Base-by-base conservation (phyloP, 2,329 filamentous ascomycete genomes). In the Calycina marina region DNA sequence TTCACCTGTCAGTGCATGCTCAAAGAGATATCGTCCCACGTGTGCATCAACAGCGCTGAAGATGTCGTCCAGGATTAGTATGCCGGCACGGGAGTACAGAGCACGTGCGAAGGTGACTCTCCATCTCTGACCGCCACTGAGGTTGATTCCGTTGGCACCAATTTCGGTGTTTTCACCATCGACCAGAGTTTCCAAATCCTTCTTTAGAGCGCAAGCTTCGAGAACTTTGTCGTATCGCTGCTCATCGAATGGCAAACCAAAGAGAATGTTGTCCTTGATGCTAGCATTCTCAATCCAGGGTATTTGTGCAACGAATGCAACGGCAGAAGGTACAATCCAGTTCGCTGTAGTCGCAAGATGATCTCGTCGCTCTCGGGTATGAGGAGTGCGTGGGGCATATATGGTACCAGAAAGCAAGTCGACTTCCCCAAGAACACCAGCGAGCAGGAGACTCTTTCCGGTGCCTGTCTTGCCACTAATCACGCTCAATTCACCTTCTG, bases 201-300 rank as follows among this genome's bases (percentile, higher is more conserved):
- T 82, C 31, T 67, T 66, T 26, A 92, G 51, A 0, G 80, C 80
- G 39, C 81, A 90, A 2, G 76, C 78, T 20, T 72, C 64, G 5
- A 86, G 54, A 0, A 83, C 81, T 44, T 74, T 70, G 1, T 62
- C 58, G 49, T 88, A 90, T 24, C 83, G 69, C n/a, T 65, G 59
- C 36, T 73, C 59, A 34, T 84, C 69, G 17, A 66, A 68, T 0
- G 80, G 80, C 2, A 86, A 58, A 0, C 80, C 80, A 40, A 88
- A 90, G 0, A 83, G 53, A 31, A 90, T 78, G 44, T 90, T 92
- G 27, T 84, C 74, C 35, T 68, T 72, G 39, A 92, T 74, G 4
- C 72, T 79, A 1, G 77, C 78, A 44, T 86, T 88, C 48, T 88
- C 81, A 30, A 90, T 81, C 82, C 81, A 90, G 0, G 82, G 81